Evolutionary conservation across 345 rosid species (phyloP).

Genomic region (Eucalyptus dawsonii): DNA sequence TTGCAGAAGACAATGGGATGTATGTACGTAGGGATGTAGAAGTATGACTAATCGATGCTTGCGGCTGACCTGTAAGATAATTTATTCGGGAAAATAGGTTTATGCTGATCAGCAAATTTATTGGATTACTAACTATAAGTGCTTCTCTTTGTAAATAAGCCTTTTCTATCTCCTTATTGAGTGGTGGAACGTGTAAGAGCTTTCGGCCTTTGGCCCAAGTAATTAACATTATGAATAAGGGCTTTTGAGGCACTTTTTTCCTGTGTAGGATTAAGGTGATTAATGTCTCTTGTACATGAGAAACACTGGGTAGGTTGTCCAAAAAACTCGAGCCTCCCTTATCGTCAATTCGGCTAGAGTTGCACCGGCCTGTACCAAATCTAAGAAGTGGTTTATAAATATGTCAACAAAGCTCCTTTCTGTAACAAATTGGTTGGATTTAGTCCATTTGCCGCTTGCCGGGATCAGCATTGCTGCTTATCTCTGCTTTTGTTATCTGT

Average conservation of each 20-base stretch:
- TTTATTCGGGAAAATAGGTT: background rate
- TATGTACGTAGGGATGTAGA: background rate
- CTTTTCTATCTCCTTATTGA: background rate
- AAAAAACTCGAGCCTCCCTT: background rate
- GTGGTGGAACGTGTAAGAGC: background rate
- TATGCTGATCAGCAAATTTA: background rate
- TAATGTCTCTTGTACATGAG: background rate
- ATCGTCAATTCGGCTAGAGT: background rate
- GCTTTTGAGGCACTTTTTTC: background rate
- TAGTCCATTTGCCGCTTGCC: background rate
- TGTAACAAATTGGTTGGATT: background rate
- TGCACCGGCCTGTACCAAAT: background rate
- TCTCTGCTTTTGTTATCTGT: background rate
- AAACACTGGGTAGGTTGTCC: background rate
- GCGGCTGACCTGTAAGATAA: background rate
- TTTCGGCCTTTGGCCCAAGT: background rate
- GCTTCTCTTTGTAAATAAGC: background rate
- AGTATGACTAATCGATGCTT: background rate
- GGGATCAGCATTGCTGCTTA: background rate
- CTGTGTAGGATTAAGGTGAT: background rate
- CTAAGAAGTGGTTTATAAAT: background rate
- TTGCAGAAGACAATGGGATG: background rate
- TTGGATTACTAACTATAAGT: background rate
- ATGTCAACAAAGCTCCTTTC: background rate
- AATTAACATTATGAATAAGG: background rate